Base-by-base conservation (phyloP, 805 yeast genomes). In the Wickerhamomyces sydowiorum region DNA sequence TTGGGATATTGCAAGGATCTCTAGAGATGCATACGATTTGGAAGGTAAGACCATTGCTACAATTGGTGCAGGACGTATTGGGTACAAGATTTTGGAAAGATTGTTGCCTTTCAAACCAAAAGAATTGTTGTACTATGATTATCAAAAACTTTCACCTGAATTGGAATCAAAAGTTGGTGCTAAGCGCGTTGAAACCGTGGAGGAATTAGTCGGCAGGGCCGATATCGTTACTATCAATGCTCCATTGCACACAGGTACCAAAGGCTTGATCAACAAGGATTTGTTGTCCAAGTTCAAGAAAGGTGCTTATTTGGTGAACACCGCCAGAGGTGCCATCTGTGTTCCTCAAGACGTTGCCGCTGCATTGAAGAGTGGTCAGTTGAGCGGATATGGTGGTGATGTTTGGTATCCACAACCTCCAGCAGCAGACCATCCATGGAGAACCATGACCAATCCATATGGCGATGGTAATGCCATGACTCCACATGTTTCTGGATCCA, bases 331-430 rank as follows among this genome's bases (percentile, higher is more conserved):
- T 46, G 91, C 90, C 34, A 85, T 85, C 52, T 74, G 84, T 59
- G 79, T 73, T 43, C 82, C 76, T 38, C 72, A 82, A 56, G 93
- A 80, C 52, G 84, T 85, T 48, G 89, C 87, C 0, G 89, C 71
- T 13, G 91, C 91, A 1, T 74, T 85, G 31, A 58, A 69, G 41
- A 65, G 77, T 30, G 93, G 93, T 38, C 81, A 80, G 52, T 60
- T 85, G 38, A 70, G 82, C 54, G 91, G 90, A 40, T 85, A 84
- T 59, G 93, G 90, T 54, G 93, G 91, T 52, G 93, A 85, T 62
- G 93, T 85, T 40, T 84, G 91, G 88, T 74, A 56, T 68, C 82
- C 82, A n/a, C 95, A 85, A 64, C 95, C 95, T 34, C 86, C 91
- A 22, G 88, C 89, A 49, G 66, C 68, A 41, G 73, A 72, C 60